These are phyloP conservation scores for Lactarius psammicola DNA, from an alignment of 768 basidiomycete species.

Conservation along the genomic window DNA sequence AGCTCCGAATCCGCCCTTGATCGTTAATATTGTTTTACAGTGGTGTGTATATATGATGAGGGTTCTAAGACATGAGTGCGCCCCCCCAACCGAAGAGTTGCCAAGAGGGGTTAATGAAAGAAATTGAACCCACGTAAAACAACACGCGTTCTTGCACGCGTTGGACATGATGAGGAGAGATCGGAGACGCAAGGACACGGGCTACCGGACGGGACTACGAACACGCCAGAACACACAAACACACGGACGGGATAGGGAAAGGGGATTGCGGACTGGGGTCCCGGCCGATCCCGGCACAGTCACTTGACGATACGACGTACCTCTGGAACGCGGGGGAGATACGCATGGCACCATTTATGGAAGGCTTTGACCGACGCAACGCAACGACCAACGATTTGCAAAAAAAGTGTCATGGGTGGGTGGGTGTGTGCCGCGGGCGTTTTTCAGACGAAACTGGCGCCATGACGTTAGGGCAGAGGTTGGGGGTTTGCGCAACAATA, in stretches of 20 bases:
- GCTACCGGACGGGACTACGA: not conserved
- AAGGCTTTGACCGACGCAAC: not conserved
- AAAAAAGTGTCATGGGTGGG: not conserved
- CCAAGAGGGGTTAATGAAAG: not conserved
- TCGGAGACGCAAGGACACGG: not conserved
- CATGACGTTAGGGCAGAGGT: not conserved
- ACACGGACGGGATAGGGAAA: not conserved
- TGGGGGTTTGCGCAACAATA: conserved; percentile 4
- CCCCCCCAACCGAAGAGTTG: too few relatives aligned
- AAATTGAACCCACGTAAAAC: not conserved
- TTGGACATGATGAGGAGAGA: not conserved
- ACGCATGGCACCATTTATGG: not conserved
- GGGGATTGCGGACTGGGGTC: not conserved
- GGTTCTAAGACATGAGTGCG: not conserved
- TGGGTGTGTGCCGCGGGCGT: too few relatives aligned
- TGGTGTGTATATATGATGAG: not conserved
- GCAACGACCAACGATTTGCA: not conserved
- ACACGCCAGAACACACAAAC: too few relatives aligned
- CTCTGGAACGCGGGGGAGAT: too few relatives aligned
- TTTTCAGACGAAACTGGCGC: not conserved
- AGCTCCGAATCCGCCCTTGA: not conserved
- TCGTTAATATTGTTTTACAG: not conserved
- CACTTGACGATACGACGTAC: not conserved
- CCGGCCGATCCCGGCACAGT: not conserved
- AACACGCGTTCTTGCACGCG: not conserved